Conservation (phyloP, 345 rosid genomes). For the Geranium rotundifolium region DNA sequence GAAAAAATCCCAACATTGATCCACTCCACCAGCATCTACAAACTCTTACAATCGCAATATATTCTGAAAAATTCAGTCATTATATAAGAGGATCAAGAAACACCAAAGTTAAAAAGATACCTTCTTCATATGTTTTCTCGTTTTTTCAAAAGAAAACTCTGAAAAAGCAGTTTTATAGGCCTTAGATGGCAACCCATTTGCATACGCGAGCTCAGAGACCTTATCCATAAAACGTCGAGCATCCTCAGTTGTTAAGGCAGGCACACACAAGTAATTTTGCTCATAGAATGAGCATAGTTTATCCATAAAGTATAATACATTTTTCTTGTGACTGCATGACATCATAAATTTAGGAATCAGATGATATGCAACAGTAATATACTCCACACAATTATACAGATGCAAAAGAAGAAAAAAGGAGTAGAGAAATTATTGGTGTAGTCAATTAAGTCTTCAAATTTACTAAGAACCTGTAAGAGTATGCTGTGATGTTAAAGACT, state of each 20-base stretch:
- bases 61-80: no score
- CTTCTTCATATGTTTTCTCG: conserved; percentile 45
- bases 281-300: conserved; percentile 64
- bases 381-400: background rate
- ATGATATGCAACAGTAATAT: background rate
- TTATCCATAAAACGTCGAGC: conserved; percentile 43
- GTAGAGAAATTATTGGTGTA: no score
- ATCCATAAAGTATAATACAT: conserved; percentile 61
- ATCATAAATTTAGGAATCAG: conserved; percentile 13
- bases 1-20: background rate
- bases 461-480: conserved; percentile 58
- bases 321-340: conserved; percentile 64
- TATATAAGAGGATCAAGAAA: no score
- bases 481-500: conserved; percentile 53
- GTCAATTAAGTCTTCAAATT: conserved; percentile 2
- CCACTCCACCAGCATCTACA: no score
- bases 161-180: conserved; percentile 39
- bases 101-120: conserved; percentile 16
- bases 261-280: conserved; percentile 36
- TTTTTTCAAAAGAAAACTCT: conserved; percentile 34
- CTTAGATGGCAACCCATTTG: conserved; percentile 55
- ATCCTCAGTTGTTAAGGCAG: conserved; percentile 37
- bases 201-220: conserved; percentile 71
- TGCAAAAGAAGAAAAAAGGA: background rate
- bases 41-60: no score